Evolutionary conservation across 768 basidiomycete species (phyloP).

Genomic region (Sutorius australiensis): DNA sequence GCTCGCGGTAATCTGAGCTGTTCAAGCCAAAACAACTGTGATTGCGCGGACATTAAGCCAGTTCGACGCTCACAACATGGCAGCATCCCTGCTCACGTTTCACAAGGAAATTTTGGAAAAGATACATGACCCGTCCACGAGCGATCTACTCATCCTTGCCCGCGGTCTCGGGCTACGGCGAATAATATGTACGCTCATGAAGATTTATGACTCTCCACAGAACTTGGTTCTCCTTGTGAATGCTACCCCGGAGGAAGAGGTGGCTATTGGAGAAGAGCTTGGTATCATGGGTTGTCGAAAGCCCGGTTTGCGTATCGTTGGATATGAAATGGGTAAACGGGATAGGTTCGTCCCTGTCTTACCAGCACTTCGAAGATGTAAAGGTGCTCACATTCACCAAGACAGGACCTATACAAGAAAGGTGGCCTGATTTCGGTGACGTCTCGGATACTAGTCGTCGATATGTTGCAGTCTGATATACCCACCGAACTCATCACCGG

Average conservation of each 20-base stretch:
- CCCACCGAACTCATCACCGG: constrained; percentile 87
- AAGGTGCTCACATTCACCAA: constrained; percentile 28
- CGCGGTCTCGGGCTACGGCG: constrained; percentile 87
- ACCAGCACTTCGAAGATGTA: neutral
- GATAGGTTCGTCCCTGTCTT: constrained; percentile 56
- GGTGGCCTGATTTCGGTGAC: constrained; percentile 92
- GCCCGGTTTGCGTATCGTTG: constrained; percentile 79
- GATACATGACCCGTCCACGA: constrained; percentile 71
- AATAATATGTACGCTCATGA: constrained; percentile 81
- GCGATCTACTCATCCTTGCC: constrained; percentile 74
- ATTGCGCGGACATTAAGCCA: neutral
- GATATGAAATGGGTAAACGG: constrained; percentile 73
- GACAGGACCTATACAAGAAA: constrained; percentile 79
- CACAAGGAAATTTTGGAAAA: constrained; percentile 65
- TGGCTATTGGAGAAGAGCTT: constrained; percentile 88
- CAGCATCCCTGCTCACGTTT: constrained; percentile 49
- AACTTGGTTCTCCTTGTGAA: constrained; percentile 84
- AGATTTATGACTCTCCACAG: constrained; percentile 85
- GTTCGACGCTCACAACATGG: constrained; percentile 14
- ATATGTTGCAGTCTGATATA: constrained; percentile 85
- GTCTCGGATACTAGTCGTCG: constrained; percentile 90
- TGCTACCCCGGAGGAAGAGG: constrained; percentile 81
- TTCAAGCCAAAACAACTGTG: neutral
- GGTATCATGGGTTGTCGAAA: constrained; percentile 87
- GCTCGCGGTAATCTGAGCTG: neutral